These are phyloP conservation scores for Alliaria petiolata DNA, from an alignment of 345 rosid genomes.

Conservation along the genomic window DNA sequence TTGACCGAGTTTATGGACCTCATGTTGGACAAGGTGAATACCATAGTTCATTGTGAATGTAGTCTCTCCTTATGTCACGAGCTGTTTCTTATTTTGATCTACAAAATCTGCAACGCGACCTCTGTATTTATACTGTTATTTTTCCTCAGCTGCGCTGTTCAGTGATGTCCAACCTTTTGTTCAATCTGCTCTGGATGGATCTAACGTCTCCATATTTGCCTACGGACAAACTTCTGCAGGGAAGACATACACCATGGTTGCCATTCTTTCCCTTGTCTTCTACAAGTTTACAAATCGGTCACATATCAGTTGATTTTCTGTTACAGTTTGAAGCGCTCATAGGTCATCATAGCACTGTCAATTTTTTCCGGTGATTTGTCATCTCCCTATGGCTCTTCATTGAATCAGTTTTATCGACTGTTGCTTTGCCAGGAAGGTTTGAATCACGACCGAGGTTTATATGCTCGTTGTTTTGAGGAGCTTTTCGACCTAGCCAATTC, in stretches of 20 bases:
- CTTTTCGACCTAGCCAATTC: constrained; percentile 87
- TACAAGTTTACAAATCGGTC: background rate
- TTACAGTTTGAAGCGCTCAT: background rate
- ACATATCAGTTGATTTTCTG: too few relatives aligned
- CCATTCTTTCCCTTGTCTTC: constrained; percentile 35
- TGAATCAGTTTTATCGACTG: constrained; percentile 22
- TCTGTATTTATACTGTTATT: constrained; percentile 11
- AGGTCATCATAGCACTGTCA: background rate
- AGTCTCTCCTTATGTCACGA: background rate
- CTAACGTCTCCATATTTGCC: constrained; percentile 81
- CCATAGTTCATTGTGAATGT: constrained; percentile 24
- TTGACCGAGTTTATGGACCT: constrained; percentile 92
- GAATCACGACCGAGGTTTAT: constrained; percentile 90
- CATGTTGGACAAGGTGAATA: constrained; percentile 96
- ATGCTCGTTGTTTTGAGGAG: constrained; percentile 97
- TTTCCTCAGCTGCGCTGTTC: constrained; percentile 78
- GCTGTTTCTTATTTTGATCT: background rate
- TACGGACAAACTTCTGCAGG: constrained; percentile 76
- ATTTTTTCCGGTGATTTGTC: background rate
- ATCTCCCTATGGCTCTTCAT: background rate
- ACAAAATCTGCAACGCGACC: background rate
- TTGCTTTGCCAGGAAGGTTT: constrained; percentile 76
- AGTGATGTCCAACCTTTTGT: constrained; percentile 85
- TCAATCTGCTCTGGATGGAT: constrained; percentile 98
- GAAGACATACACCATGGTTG: constrained; percentile 56